Conservation (phyloP, 2,329 filamentous ascomycete genomes). For the Didymella pomorum region DNA sequence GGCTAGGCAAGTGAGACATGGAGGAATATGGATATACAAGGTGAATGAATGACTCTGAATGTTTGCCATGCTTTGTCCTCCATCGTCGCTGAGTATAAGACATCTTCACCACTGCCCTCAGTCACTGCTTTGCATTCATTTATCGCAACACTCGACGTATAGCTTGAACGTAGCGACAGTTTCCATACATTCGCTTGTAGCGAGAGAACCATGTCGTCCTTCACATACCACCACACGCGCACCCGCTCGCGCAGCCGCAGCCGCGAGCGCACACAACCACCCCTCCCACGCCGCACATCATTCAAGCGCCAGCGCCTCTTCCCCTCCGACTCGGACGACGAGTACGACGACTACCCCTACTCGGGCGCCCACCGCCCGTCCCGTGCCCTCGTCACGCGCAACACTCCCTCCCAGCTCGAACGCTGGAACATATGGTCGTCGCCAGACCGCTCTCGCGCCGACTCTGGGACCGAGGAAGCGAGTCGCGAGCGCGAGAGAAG, state of each 20-base stretch:
- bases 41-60: constrained; percentile 2
- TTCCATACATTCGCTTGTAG: too few species aligned
- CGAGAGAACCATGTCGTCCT: constrained; percentile 32
- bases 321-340: constrained; percentile 36
- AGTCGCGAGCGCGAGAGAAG: constrained; percentile 5
- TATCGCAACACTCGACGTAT: neutral
- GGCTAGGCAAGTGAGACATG: constrained; percentile 25
- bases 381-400: constrained; percentile 38
- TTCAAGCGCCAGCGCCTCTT: constrained; percentile 37
- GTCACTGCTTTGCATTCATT: neutral
- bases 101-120: neutral
- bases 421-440: constrained; percentile 45
- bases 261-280: constrained; percentile 31
- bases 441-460: neutral
- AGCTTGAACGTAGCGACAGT: too few species aligned
- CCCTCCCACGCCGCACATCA: constrained; percentile 34
- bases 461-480: constrained; percentile 17
- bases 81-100: neutral
- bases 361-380: constrained; percentile 29
- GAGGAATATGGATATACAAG: constrained; percentile 17
- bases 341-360: constrained; percentile 46
- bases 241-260: constrained; percentile 30
- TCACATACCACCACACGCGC: constrained; percentile 34
- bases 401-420: constrained; percentile 31
- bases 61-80: constrained; percentile 1